A percentile compares a stretch with the other conserved stretches of the same genome.
Conservation (phyloP, 176 grass and related monocot species). For the Poa annua region DNA sequence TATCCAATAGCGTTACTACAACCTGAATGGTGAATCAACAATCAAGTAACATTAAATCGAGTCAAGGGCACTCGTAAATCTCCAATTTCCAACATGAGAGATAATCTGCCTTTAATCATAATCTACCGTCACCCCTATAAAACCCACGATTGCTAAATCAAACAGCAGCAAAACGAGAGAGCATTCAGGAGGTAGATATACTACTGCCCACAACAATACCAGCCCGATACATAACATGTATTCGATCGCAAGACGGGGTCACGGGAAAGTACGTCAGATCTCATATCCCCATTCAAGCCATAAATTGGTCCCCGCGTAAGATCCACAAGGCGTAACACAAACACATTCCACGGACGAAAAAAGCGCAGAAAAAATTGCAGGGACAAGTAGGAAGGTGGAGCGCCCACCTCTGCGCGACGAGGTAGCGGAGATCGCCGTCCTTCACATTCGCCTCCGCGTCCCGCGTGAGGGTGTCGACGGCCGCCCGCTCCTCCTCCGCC, state of each 20-base stretch:
- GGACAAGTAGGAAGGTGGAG: not conserved
- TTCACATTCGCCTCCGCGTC: constrained; percentile 67
- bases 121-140: not conserved
- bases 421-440: constrained; percentile 93
- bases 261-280: constrained; percentile 3
- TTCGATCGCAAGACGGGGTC: not conserved
- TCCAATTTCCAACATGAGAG: not conserved
- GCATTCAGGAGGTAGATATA: not conserved
- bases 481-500: constrained; percentile 73
- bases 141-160: not conserved
- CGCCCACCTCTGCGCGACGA: constrained; percentile 65
- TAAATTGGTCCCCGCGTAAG: not conserved
- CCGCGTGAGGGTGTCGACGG: constrained; percentile 51
- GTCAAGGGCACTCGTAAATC: not conserved
- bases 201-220: not conserved
- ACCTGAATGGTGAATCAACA: not conserved
- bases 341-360: not conserved
- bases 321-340: constrained; percentile 22
- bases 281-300: not conserved
- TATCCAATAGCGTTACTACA: not conserved
- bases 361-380: not conserved
- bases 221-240: not conserved
- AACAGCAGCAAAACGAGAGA: not conserved
- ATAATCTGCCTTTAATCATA: not conserved
- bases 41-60: not conserved